Evolutionary conservation across 2,329 filamentous ascomycete species (phyloP), one percentile per base, ranked within the genome.

Genomic region (Nemania sp.): DNA sequence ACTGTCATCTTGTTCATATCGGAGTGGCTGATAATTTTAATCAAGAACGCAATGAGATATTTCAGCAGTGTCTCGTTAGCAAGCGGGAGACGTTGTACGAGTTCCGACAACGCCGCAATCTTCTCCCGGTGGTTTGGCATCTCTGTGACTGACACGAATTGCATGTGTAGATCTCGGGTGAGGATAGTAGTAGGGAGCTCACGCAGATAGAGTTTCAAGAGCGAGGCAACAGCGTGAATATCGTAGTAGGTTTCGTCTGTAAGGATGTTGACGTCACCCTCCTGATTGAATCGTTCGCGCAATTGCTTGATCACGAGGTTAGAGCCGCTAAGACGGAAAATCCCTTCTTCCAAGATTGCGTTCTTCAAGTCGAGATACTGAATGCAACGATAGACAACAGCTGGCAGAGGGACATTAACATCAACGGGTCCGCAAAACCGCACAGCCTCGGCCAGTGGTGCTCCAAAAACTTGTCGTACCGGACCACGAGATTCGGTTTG

Each of bases 1-100:
- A 98, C 93, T 11, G 93, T 98, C 96, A 99, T 99, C 85, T 98
- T 98, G 84, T 99, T 99, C 70, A 92, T 85, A 74, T 93, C 90
- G 6, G 93, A 86, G 74, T 98, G 94, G 80, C 96, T 94, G 77
- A 98, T 93, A 74, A 99, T 95, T 76, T 92, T 91, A 77, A 97
- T 93, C 74, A 99, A 82, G 81, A 97, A 98, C 3, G 92, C 89
- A 55, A 95, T 93, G 63, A 99, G 83, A 70, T 97, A 94, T 75
- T 92, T 90, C 45, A 99, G 85, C 51, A 99, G 84, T 2, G 92
- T 90, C 54, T 90, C 88, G 71, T 99, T 99, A 41, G 92, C 89
- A 68, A 87, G 85, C 0, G 96, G 96, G 32, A 99, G 86, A 72
- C 88, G 88, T 78, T 93, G 90, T 5, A 97, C 92, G 20, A 99